These are phyloP conservation scores for Ceratocystis harringtonii DNA, from an alignment of 2,329 filamentous ascomycete genomes.

Conservation along the genomic window DNA sequence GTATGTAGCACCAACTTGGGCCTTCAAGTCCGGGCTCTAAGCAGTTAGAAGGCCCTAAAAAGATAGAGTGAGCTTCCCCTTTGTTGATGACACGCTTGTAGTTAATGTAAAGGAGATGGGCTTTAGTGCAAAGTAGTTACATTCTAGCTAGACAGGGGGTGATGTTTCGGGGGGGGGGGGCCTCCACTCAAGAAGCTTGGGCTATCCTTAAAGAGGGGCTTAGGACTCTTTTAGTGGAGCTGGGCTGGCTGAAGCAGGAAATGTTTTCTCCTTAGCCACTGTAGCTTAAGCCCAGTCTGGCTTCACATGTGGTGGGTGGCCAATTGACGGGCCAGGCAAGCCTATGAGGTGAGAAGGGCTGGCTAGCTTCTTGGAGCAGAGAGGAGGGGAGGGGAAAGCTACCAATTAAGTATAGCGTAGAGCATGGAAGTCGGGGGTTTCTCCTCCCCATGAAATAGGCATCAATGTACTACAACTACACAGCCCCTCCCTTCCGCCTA, in stretches of 20 bases:
- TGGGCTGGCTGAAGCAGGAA: neutral
- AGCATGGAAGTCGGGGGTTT: neutral
- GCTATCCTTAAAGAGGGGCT: neutral
- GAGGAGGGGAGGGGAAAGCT: neutral
- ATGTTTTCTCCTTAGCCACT: neutral
- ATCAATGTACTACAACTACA: neutral
- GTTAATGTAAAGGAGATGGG: neutral
- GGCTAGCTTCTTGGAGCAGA: neutral
- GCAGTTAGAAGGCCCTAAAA: too few relatives aligned
- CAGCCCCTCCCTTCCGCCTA: neutral
- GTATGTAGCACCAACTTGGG: neutral
- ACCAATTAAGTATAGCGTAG: neutral
- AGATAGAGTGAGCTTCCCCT: neutral
- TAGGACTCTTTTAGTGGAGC: neutral
- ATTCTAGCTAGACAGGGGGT: neutral
- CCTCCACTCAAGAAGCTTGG: neutral
- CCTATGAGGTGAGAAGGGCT: neutral
- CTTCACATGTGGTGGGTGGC: neutral
- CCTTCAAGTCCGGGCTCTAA: neutral
- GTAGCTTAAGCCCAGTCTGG: neutral
- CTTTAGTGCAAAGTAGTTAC: neutral
- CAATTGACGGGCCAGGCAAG: neutral
- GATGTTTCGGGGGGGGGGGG: neutral
- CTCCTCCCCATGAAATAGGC: neutral
- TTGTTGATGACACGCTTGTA: constrained; percentile 4